Base-by-base conservation (phyloP, 192 early-diverging fungal genomes). In the Umbelopsis sp. region DNA sequence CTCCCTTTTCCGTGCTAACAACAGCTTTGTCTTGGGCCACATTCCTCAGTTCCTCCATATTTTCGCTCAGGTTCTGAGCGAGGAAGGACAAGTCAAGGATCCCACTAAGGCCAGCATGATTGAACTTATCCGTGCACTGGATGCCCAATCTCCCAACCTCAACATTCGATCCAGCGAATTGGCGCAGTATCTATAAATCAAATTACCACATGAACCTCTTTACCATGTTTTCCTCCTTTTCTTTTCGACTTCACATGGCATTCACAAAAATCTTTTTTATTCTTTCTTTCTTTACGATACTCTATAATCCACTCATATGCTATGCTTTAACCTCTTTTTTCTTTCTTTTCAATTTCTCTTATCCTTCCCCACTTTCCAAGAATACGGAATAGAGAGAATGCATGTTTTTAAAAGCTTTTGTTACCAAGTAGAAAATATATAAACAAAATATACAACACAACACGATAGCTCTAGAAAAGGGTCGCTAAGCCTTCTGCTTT, bases 81-180 rank as follows among this genome's bases (percentile, higher is more conserved):
- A 85, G 59, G 85, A 88, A 72, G 83, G 81, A 24, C 88, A 91
- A 79, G 78, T 91, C 45, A 83, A 77, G 53, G 82, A 85, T 6
- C 56, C 47, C 22, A 91, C 87, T 10, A 83, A 86, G 32, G 71
- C 78, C 20, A 80, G 87, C 66, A 78, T 91, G 72, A 79, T 89
- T 65, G 88, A 88, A 49, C 70, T 91, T 43, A 74, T 89, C 38
- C 77, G 80, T 65, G 86, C 82, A 3, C 68, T 91, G 44, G 82
- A 86, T 70, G 68, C 70, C 51, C 84, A 88, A 69, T 83, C 79
- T 25, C 75, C 79, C 25, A 80, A 81, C 20, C 44, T 81, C 31
- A 71, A 77, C 56, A 77, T 83, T 47, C 71, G 47, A 21, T 69
- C 70, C 20, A 76, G 73, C 25, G 78, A 81, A 20, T 70, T 78